A percentile compares a stretch with the other conserved stretches of the same genome.
Conservation (phyloP, 306 rosid species). For the Albizia julibrissin region DNA sequence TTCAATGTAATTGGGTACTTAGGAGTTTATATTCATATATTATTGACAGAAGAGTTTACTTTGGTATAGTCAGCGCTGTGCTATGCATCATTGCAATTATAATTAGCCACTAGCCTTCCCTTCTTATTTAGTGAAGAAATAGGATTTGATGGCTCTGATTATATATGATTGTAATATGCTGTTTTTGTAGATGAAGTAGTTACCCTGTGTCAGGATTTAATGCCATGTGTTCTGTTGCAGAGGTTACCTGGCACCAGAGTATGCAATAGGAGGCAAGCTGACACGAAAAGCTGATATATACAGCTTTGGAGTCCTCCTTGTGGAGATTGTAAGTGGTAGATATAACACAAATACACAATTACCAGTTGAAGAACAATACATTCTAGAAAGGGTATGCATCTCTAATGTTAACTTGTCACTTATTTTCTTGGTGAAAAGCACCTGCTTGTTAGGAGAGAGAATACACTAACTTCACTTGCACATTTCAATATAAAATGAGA, state of each 20-base stretch:
- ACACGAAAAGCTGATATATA: slow-evolving; percentile 91
- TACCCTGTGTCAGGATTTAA: slow-evolving; percentile 18
- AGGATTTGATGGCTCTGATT: neutral
- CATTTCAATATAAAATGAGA: slow-evolving; percentile 8
- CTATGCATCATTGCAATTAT: slow-evolving; percentile 5
- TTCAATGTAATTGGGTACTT: neutral
- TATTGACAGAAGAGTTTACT: neutral
- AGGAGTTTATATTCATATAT: neutral
- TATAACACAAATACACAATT: slow-evolving; percentile 68
- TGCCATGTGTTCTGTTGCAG: slow-evolving; percentile 47
- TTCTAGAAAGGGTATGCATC: slow-evolving; percentile 73
- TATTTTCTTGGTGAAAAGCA: neutral
- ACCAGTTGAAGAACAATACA: slow-evolving; percentile 68
- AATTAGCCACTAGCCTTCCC: neutral
- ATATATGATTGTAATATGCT: neutral
- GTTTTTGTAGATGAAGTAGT: neutral
- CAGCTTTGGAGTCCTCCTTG: slow-evolving; percentile 89
- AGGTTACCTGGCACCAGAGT: slow-evolving; percentile 96
- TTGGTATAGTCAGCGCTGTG: slow-evolving; percentile 24
- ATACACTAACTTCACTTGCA: slow-evolving; percentile 10
- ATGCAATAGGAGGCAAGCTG: slow-evolving; percentile 86
- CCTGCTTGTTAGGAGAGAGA: neutral
- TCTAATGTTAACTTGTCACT: slow-evolving; percentile 18
- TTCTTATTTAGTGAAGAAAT: neutral
- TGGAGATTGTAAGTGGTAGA: slow-evolving; percentile 90